Evolutionary conservation across 306 rosid genomes (phyloP).

Genomic region (Trichosanthes cucumerina): DNA sequence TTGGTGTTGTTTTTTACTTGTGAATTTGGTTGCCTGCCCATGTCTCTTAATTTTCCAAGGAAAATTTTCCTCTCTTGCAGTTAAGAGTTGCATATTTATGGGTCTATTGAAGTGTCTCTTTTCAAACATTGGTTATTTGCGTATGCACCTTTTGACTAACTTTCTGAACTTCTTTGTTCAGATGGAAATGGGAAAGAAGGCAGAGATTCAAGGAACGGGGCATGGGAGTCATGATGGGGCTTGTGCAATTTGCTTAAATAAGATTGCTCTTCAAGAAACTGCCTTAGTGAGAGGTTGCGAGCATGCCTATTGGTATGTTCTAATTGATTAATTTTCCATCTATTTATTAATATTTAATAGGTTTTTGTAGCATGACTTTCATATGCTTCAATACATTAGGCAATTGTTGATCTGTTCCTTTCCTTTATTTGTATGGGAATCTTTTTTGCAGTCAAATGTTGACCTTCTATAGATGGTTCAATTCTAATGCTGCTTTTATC

Average conservation of each 20-base stretch:
- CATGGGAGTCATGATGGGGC: slow-evolving; percentile 49
- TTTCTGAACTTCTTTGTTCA: slow-evolving; percentile 19
- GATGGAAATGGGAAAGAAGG: slow-evolving; percentile 29
- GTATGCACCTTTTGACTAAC: not conserved
- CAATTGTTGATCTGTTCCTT: not conserved
- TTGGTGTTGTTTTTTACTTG: not conserved
- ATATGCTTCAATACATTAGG: not conserved
- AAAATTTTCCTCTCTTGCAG: too few species aligned
- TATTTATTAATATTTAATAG: not conserved
- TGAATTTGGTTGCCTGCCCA: not conserved
- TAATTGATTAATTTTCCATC: slow-evolving; percentile 14
- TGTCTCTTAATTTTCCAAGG: not conserved
- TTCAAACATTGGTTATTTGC: not conserved
- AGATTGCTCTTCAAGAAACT: slow-evolving; percentile 61
- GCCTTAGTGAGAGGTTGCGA: slow-evolving; percentile 91
- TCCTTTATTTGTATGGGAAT: not conserved
- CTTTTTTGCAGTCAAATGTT: not conserved
- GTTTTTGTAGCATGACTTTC: not conserved
- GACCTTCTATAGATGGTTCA: not conserved
- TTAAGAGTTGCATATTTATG: not conserved
- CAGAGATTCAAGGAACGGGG: slow-evolving; percentile 23
- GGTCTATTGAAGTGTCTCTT: not conserved
- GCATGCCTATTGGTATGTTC: slow-evolving; percentile 90
- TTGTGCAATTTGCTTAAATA: slow-evolving; percentile 69
- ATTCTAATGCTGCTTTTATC: not conserved